Base-by-base conservation (phyloP, 441 rosid species). In the Sinapis alba region DNA sequence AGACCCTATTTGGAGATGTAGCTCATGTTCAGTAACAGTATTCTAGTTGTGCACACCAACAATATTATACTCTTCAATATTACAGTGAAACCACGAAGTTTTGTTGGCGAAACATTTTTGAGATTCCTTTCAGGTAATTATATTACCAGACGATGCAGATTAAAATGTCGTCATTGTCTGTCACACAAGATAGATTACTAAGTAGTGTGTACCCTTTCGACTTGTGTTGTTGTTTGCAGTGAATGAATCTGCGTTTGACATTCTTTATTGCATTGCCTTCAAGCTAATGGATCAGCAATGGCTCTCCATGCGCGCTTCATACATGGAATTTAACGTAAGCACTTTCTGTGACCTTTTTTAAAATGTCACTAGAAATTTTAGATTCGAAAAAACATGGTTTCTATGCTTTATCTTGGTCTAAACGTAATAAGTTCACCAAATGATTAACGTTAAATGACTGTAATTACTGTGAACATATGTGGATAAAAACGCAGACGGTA, bases 401-500 rank as follows among this genome's bases (percentile, higher is more conserved):
- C 2, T 9, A n/a, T 45, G 53, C 53, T 45, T 45, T n/a, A 7
- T 45, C 20, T 45, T 45, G 18, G 18, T 45, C 18, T 45, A 28
- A 50, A 23, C 16, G 7, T 51, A 4, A 27, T 10, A 32, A 26
- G 72, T 59, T 45, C 16, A 34, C 63, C 50, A 62, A 38, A 26
- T 53, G 65, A 53, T 21, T 32, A 13, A 53, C 2, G n/a, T 21
- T 62, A 28, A 57, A 43, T n/a, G 51, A 8, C 1, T 1, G 51
- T 43, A 43, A 43, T 43, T n/a, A n/a, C 9, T 45, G 53, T 45
- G 19, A 45, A 45, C 30, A 34, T 57, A 41, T 51, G n/a, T 32
- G 64, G 34, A 26, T 61, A 18, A 32, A 3, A 13, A 26, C 16
- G 71, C 89, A 95, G 99, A 86, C 92, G 53, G 98, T 95, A 38